Percentiles rank a stretch among this genome's conserved stretches.
Evolutionary conservation across 495 filamentous ascomycete genomes (phyloP).

Genomic region (Durotheca rogersii): DNA sequence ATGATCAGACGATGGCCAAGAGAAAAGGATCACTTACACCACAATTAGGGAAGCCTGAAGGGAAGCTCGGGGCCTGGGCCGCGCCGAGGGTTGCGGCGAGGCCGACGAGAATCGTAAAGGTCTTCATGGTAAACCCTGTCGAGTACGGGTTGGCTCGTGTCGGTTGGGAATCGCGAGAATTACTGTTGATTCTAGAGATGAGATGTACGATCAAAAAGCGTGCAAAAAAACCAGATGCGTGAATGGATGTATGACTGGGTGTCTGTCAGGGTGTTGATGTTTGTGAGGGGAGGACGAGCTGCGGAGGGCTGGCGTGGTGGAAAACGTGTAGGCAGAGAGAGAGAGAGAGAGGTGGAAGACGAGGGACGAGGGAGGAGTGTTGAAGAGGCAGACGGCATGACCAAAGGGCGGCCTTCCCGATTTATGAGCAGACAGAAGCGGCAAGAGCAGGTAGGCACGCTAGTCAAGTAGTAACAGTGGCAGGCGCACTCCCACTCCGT

Average conservation of each 20-base stretch:
- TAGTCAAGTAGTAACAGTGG: conserved; percentile 3
- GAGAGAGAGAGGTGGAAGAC: conserved; percentile 7
- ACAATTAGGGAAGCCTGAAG: conserved; percentile 37
- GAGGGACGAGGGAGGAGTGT: conserved; percentile 5
- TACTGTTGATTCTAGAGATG: conserved; percentile 17
- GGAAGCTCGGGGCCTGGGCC: conserved; percentile 31
- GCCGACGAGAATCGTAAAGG: conserved; percentile 34
- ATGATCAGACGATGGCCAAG: not conserved
- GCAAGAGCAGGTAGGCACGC: not conserved
- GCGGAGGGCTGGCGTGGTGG: conserved; percentile 20
- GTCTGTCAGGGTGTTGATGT: conserved; percentile 29
- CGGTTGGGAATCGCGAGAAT: conserved; percentile 33
- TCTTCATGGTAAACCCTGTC: conserved; percentile 43
- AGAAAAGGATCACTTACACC: conserved; percentile 40
- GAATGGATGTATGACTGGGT: conserved; percentile 21
- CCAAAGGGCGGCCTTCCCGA: conserved; percentile 5
- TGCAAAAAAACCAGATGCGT: conserved; percentile 35
- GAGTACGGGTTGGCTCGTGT: conserved; percentile 9
- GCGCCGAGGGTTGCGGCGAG: conserved; percentile 32
- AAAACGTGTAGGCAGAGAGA: conserved; percentile 19
- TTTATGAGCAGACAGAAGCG: conserved; percentile 11
- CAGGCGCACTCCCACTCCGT: no score
- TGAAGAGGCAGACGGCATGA: no score
- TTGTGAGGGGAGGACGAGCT: conserved; percentile 26
- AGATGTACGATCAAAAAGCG: conserved; percentile 38